Evolutionary conservation across 371 early-diverging fungal genomes (phyloP).

Genomic region (Capillidium heterosporum): DNA sequence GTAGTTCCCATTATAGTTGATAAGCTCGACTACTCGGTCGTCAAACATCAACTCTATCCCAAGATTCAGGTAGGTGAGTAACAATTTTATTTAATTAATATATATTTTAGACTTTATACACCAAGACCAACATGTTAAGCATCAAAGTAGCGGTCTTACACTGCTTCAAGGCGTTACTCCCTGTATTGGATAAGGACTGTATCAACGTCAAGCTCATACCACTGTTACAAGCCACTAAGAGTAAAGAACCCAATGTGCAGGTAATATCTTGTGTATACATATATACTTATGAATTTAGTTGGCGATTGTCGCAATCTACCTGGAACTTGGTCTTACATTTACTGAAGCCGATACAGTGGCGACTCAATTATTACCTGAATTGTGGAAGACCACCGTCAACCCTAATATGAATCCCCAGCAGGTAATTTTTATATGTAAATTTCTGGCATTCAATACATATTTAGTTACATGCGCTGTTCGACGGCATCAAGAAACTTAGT

Average conservation of each 20-base stretch:
- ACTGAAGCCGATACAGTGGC: slow-evolving; percentile 59
- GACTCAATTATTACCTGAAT: slow-evolving; percentile 50
- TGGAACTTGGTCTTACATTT: slow-evolving; percentile 41
- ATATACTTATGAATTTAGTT: slow-evolving; percentile 16
- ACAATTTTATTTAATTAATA: background rate
- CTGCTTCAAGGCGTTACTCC: slow-evolving; percentile 56
- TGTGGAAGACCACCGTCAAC: slow-evolving; percentile 62
- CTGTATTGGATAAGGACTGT: slow-evolving; percentile 43
- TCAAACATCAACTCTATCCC: slow-evolving; percentile 52
- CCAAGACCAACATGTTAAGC: slow-evolving; percentile 41
- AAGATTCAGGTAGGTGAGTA: slow-evolving; percentile 31
- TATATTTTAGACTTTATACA: slow-evolving; percentile 28
- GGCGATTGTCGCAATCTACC: slow-evolving; percentile 62
- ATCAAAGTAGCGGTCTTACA: slow-evolving; percentile 55
- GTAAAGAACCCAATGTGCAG: slow-evolving; percentile 58
- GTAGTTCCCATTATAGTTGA: slow-evolving; percentile 39
- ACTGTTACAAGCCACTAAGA: slow-evolving; percentile 48
- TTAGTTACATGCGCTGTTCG: too few species aligned
- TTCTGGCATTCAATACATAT: background rate
- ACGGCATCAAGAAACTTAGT: too few species aligned
- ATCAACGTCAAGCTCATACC: slow-evolving; percentile 49
- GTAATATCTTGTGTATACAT: slow-evolving; percentile 15
- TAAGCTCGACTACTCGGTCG: slow-evolving; percentile 43
- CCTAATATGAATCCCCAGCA: slow-evolving; percentile 44
- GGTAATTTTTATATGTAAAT: slow-evolving; percentile 16